Conservation (phyloP, 805 yeast species). For the Candida sakaeoensis region DNA sequence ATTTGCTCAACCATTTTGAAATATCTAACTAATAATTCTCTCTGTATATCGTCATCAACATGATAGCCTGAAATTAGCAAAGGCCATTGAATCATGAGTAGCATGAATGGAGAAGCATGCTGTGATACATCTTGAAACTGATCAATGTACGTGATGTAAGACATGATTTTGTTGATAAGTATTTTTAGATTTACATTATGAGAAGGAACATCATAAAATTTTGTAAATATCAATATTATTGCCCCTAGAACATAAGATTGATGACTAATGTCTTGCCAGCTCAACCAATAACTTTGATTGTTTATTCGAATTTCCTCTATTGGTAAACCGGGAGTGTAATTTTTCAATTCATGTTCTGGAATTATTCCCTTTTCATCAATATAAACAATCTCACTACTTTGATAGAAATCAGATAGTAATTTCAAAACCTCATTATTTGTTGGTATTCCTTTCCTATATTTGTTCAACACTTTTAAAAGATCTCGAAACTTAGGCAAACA, state of each 20-base stretch:
- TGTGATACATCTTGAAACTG: conserved; percentile 8
- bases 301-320: conserved; percentile 8
- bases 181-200: neutral
- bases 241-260: conserved; percentile 7
- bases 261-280: conserved; percentile 10
- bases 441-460: conserved; percentile 11
- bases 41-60: neutral
- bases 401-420: conserved; percentile 5
- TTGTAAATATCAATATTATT: conserved; percentile 6
- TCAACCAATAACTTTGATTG: conserved; percentile 5
- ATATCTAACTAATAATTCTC: conserved; percentile 2
- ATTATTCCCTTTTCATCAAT: conserved; percentile 3
- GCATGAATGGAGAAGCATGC: conserved; percentile 9
- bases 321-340: conserved; percentile 8
- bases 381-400: conserved; percentile 2
- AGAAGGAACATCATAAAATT: neutral
- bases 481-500: conserved; percentile 27
- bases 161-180: conserved; percentile 1
- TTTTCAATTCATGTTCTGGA: conserved; percentile 3
- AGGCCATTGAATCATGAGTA: conserved; percentile 10
- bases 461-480: conserved; percentile 27
- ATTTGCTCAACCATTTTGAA: conserved; percentile 8
- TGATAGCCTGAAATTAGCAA: conserved; percentile 4
- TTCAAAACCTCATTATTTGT: neutral
- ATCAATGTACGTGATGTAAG: conserved; percentile 3